These are phyloP conservation scores for Tricharina praecox DNA, from an alignment of 495 filamentous ascomycete species.

Conservation along the genomic window DNA sequence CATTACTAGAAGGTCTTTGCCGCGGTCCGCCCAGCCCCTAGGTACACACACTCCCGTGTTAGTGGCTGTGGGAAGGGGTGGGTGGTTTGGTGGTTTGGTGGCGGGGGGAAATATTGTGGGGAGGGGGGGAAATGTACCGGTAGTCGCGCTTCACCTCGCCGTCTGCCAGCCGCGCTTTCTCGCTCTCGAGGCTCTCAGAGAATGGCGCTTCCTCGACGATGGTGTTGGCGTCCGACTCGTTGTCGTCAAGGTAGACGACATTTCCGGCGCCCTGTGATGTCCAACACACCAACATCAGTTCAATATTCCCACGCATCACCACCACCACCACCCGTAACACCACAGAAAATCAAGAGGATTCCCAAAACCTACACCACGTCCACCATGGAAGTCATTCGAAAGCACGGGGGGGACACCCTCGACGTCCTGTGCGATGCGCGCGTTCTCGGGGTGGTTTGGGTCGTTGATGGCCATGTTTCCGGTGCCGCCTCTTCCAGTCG, in stretches of 20 bases:
- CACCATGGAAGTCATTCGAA: constrained; percentile 29
- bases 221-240: constrained; percentile 28
- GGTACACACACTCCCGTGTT: too few relatives aligned
- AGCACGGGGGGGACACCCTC: constrained; percentile 33
- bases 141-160: constrained; percentile 18
- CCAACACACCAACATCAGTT: background rate
- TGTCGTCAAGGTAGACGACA: constrained; percentile 30
- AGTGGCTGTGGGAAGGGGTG: too few relatives aligned
- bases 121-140: background rate
- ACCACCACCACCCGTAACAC: too few relatives aligned
- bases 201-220: constrained; percentile 24
- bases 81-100: too few relatives aligned
- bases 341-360: constrained; percentile 13
- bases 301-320: too few relatives aligned
- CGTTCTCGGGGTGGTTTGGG: constrained; percentile 44
- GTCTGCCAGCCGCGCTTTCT: constrained; percentile 10
- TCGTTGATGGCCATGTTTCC: constrained; percentile 66
- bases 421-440: constrained; percentile 69
- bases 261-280: constrained; percentile 37
- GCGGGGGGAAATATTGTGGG: too few relatives aligned
- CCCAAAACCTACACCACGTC: constrained; percentile 27
- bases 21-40: constrained; percentile 35
- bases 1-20: constrained; percentile 35
- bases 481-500: constrained; percentile 57
- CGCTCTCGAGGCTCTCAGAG: constrained; percentile 24